phyloP scores from a whole-genome alignment of 257 asterid species.

The Pogostemon cablin region DNA sequence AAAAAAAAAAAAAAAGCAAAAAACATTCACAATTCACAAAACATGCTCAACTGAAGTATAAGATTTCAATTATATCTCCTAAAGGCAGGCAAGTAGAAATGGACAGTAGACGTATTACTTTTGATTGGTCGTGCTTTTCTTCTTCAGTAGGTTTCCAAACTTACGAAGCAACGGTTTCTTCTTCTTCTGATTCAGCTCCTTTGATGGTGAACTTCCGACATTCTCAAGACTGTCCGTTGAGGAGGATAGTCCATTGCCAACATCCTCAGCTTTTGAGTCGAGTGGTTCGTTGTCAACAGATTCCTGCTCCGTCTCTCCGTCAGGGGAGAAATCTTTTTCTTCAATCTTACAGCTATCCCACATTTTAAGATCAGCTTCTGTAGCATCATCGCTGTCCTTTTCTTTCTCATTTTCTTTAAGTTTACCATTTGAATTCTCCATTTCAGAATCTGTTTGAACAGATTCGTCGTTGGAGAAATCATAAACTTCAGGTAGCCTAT shows the following conservation, averaged over 20 bases:
- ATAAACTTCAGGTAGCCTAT: slow-evolving; percentile 36
- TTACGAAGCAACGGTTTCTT: slow-evolving; percentile 85
- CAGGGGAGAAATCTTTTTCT: slow-evolving; percentile 76
- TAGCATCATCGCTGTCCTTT: slow-evolving; percentile 46
- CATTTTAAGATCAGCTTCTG: slow-evolving; percentile 69
- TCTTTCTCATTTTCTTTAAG: slow-evolving; percentile 40
- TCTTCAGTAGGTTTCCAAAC: slow-evolving; percentile 88
- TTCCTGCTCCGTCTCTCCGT: slow-evolving; percentile 64
- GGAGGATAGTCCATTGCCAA: slow-evolving; percentile 45
- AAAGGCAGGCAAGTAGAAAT: slow-evolving; percentile 24
- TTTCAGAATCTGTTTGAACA: slow-evolving; percentile 33
- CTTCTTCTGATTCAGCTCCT: slow-evolving; percentile 55
- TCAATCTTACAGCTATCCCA: slow-evolving; percentile 94
- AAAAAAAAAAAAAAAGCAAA: slow-evolving; percentile 25
- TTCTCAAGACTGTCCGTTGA: slow-evolving; percentile 54
- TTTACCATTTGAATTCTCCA: slow-evolving; percentile 44
- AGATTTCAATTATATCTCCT: slow-evolving; percentile 46
- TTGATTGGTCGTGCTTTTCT: slow-evolving; percentile 64
- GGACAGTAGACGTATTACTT: slow-evolving; percentile 45
- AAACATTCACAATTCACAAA: slow-evolving; percentile 37
- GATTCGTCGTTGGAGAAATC: slow-evolving; percentile 40
- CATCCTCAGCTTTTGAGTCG: slow-evolving; percentile 62
- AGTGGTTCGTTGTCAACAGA: slow-evolving; percentile 62
- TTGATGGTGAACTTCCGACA: slow-evolving; percentile 55
- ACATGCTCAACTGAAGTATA: slow-evolving; percentile 40